These are phyloP conservation scores for Niebla homalea DNA, from an alignment of 495 filamentous ascomycete species.

Conservation along the genomic window DNA sequence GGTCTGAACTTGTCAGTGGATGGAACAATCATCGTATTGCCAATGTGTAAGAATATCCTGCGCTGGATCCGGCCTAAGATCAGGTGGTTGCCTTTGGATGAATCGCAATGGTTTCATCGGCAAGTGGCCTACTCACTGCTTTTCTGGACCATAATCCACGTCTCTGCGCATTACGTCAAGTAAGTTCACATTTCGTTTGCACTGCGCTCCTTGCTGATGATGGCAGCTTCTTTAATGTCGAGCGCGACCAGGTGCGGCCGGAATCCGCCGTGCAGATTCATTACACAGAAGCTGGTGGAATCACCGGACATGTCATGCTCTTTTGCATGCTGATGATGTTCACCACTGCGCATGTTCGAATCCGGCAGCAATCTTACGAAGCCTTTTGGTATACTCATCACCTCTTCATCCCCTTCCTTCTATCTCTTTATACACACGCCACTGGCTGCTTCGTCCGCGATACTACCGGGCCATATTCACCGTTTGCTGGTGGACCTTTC, in stretches of 20 bases:
- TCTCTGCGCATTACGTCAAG: constrained; percentile 85
- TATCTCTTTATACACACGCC: constrained; percentile 90
- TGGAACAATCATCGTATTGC: constrained; percentile 73
- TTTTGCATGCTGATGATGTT: constrained; percentile 98
- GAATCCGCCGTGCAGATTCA: constrained; percentile 83
- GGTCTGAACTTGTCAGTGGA: constrained; percentile 73
- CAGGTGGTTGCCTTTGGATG: constrained; percentile 78
- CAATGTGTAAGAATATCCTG: constrained; percentile 87
- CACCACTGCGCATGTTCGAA: constrained; percentile 84
- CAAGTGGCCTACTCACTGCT: constrained; percentile 86
- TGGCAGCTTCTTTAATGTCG: constrained; percentile 83
- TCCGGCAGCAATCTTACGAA: constrained; percentile 93
- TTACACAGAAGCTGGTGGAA: constrained; percentile 75
- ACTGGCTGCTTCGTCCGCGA: constrained; percentile 92
- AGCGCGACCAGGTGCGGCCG: constrained; percentile 69
- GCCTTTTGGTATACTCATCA: constrained; percentile 99
- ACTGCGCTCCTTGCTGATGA: constrained; percentile 18
- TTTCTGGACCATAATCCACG: constrained; percentile 69
- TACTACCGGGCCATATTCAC: constrained; percentile 53
- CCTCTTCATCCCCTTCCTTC: constrained; percentile 87
- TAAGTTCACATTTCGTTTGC: constrained; percentile 32
- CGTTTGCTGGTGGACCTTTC: constrained; percentile 66
- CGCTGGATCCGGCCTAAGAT: constrained; percentile 76
- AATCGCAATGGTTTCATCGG: constrained; percentile 92
- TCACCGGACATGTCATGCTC: constrained; percentile 96